Conservation (phyloP, 305 asterid species). For the Coffea humblotiana region DNA sequence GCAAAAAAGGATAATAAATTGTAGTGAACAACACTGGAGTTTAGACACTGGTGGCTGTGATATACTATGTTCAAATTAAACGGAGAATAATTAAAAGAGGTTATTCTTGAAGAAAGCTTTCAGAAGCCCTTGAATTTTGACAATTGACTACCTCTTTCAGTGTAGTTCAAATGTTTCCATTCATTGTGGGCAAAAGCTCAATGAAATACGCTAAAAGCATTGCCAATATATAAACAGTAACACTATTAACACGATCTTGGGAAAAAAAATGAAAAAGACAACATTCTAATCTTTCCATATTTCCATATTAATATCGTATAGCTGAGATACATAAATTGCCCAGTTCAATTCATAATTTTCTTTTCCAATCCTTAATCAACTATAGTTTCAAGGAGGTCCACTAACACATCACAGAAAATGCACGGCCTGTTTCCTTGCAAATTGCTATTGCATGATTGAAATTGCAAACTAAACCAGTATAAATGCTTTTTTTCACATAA, state of each 20-base stretch:
- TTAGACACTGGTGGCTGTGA: not conserved
- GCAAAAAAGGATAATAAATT: not conserved
- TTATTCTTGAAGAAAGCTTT: not conserved
- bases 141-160: not conserved
- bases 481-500: no score
- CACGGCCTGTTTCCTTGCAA: not conserved
- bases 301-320: not conserved
- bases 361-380: not conserved
- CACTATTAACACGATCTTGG: not conserved
- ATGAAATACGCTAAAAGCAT: not conserved
- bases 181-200: not conserved
- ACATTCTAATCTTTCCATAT: not conserved
- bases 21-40: not conserved
- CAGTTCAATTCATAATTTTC: not conserved
- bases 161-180: no score
- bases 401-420: not conserved
- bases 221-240: not conserved
- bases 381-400: not conserved
- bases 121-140: not conserved
- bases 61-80: not conserved
- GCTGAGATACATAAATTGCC: not conserved
- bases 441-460: not conserved
- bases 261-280: not conserved
- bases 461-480: not conserved
- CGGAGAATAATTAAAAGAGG: not conserved